Percentiles rank a stretch among this genome's conserved stretches.
Conservation (phyloP, 345 rosid genomes). For the Arabis alpina region DNA sequence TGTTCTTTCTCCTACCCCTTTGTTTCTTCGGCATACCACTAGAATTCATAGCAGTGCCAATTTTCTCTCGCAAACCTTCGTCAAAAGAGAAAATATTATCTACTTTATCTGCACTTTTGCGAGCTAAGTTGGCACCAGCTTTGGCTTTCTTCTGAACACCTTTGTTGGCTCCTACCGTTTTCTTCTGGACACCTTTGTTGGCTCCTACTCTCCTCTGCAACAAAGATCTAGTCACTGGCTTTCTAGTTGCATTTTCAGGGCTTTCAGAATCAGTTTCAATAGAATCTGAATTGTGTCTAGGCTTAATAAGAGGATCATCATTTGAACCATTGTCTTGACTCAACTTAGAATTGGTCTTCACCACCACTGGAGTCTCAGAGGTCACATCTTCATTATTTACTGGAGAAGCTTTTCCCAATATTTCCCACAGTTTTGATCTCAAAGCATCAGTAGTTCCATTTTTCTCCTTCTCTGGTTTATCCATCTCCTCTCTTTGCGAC, state of each 20-base stretch:
- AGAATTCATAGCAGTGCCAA: constrained; percentile 41
- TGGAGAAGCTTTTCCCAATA: constrained; percentile 69
- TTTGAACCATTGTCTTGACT: constrained; percentile 40
- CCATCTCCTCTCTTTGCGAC: constrained; percentile 42
- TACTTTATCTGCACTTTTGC: constrained; percentile 43
- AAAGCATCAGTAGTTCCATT: constrained; percentile 60
- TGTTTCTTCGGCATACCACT: constrained; percentile 46
- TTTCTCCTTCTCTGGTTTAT: constrained; percentile 47
- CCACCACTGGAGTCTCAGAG: constrained; percentile 48
- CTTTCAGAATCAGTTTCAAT: constrained; percentile 82
- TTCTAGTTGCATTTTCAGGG: constrained; percentile 52
- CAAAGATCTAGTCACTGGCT: constrained; percentile 69
- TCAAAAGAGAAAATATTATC: constrained; percentile 58
- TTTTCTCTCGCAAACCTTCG: constrained; percentile 50
- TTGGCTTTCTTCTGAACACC: constrained; percentile 42
- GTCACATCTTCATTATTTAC: constrained; percentile 56
- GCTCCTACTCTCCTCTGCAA: constrained; percentile 50
- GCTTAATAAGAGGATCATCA: constrained; percentile 45
- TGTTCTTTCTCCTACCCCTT: constrained; percentile 47
- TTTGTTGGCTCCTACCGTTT: background rate
- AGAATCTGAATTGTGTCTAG: constrained; percentile 65
- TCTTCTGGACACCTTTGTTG: constrained; percentile 39
- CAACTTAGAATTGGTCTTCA: constrained; percentile 45
- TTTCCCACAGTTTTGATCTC: constrained; percentile 80
- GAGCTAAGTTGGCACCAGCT: constrained; percentile 44